phyloP scores from a whole-genome alignment of 306 rosid species.

The Senna siamea region DNA sequence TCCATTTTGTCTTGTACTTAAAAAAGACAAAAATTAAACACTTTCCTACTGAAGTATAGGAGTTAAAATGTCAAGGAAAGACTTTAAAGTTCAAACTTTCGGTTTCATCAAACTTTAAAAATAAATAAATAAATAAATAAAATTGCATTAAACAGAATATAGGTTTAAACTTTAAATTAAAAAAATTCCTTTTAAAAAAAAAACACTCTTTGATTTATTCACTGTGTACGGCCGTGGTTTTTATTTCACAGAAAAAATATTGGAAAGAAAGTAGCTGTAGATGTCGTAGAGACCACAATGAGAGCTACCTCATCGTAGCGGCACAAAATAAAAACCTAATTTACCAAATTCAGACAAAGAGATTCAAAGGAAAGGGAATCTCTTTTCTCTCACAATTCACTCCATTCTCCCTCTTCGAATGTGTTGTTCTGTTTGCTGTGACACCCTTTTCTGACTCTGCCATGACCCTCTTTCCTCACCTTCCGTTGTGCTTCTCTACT shows the following conservation, averaged over 20 bases:
- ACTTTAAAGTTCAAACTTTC: too few species aligned
- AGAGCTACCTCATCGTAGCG: constrained; percentile 26
- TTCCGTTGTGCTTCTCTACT: background rate
- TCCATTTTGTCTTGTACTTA: background rate
- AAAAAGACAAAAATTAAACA: background rate
- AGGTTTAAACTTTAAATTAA: background rate
- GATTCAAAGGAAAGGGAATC: constrained; percentile 29
- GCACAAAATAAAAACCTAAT: constrained; percentile 51
- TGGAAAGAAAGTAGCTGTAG: background rate
- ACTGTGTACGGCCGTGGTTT: background rate
- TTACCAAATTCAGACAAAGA: constrained; percentile 43
- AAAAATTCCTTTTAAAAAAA: background rate
- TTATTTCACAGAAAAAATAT: too few species aligned
- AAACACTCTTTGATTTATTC: background rate
- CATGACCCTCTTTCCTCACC: constrained; percentile 14
- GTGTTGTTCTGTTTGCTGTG: background rate
- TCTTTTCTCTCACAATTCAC: constrained; percentile 17
- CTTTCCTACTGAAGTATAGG: too few species aligned
- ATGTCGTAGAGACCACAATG: background rate
- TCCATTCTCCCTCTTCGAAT: background rate
- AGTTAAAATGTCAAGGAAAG: too few species aligned
- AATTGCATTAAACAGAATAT: background rate
- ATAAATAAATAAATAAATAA: too few species aligned
- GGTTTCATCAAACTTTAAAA: too few species aligned
- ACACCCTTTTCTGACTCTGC: constrained; percentile 18